Percentiles rank a stretch among this genome's conserved stretches.
phyloP scores from a whole-genome alignment of 495 filamentous ascomycete genomes.

The Parachaetomium inaequale region DNA sequence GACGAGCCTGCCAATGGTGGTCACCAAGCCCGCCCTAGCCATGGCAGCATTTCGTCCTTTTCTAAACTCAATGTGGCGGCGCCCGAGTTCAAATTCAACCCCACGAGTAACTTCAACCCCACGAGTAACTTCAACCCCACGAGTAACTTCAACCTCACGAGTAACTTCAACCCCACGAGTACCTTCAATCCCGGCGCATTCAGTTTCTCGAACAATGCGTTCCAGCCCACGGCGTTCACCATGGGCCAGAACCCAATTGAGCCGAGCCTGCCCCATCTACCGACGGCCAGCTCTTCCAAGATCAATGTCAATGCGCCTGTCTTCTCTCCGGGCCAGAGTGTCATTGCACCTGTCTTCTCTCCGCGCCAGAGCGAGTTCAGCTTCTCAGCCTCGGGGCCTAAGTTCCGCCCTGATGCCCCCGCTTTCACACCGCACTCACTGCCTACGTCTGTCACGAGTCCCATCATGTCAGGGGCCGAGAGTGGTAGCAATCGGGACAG shows the following conservation, averaged over 20 bases:
- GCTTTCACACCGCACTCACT: constrained; percentile 64
- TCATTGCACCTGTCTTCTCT: constrained; percentile 65
- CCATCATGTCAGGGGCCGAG: constrained; percentile 35
- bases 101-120: constrained; percentile 54
- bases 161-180: constrained; percentile 60
- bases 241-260: constrained; percentile 33
- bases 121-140: constrained; percentile 54
- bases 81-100: constrained; percentile 81
- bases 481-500: constrained; percentile 40
- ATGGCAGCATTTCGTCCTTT: constrained; percentile 62
- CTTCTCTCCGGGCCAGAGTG: constrained; percentile 65
- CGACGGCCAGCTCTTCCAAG: constrained; percentile 38
- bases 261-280: constrained; percentile 41
- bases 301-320: constrained; percentile 67
- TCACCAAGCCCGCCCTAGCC: constrained; percentile 39
- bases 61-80: constrained; percentile 85
- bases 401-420: constrained; percentile 79
- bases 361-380: constrained; percentile 67
- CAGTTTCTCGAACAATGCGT: constrained; percentile 51
- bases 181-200: constrained; percentile 58
- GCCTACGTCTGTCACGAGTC: constrained; percentile 38
- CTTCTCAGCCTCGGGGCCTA: constrained; percentile 63
- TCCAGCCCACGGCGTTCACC: constrained; percentile 49
- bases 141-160: constrained; percentile 57
- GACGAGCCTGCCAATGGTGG: constrained; percentile 33